phyloP scores from a whole-genome alignment of 345 rosid genomes.

The Citrus sinensis region DNA sequence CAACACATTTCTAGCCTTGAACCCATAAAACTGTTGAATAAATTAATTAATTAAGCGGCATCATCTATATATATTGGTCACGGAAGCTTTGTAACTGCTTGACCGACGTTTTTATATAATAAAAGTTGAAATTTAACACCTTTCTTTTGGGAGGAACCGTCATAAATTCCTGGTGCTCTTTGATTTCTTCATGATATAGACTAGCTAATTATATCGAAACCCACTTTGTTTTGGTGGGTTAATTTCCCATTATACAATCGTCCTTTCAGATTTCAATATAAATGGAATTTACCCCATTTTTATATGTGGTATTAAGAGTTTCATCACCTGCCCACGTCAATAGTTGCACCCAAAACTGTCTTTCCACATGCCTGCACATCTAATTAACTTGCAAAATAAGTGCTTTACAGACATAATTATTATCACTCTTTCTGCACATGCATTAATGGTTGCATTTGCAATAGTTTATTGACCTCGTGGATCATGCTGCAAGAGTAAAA shows the following conservation, averaged over 20 bases:
- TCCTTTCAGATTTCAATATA: neutral
- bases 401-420: neutral
- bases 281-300: neutral
- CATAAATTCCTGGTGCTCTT: neutral
- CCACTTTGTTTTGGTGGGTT: conserved; percentile 21
- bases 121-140: neutral
- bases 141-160: neutral
- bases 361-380: conserved; percentile 19
- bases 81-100: neutral
- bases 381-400: neutral
- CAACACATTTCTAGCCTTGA: no score
- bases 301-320: neutral
- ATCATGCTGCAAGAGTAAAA: neutral
- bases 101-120: no score
- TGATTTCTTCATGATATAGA: neutral
- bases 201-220: neutral
- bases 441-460: neutral
- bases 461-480: neutral
- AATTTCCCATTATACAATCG: conserved; percentile 6
- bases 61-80: neutral
- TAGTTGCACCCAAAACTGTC: neutral
- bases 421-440: neutral
- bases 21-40: no score
- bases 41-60: no score
- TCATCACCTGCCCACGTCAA: conserved; percentile 20